These are phyloP conservation scores for Aurantiochytrium sp. DNA, from an alignment of 108 stramenopile genomes.

Conservation along the genomic window DNA sequence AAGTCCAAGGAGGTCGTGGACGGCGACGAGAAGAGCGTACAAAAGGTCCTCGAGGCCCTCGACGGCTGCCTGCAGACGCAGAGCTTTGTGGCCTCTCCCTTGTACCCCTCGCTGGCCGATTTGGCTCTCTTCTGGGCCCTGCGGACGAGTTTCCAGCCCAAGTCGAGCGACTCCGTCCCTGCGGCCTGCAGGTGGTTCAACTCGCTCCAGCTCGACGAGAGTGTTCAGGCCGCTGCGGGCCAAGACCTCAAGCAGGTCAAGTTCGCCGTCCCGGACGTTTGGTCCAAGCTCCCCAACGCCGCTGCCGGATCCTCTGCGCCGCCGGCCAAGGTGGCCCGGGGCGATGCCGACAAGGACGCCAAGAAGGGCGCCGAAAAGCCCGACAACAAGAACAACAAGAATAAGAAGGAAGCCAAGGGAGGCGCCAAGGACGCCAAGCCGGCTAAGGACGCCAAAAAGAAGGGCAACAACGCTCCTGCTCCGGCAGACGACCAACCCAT, in stretches of 20 bases:
- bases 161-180: background rate
- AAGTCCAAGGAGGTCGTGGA: background rate
- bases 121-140: background rate
- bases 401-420: background rate
- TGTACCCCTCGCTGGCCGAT: background rate
- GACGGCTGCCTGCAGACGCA: background rate
- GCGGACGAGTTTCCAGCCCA: background rate
- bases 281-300: background rate
- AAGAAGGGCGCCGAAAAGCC: background rate
- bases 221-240: background rate
- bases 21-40: background rate
- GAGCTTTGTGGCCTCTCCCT: background rate
- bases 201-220: background rate
- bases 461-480: background rate
- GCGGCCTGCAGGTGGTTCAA: background rate
- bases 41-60: background rate
- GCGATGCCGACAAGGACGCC: background rate
- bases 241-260: background rate
- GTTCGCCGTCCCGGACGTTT: background rate
- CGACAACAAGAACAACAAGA: background rate
- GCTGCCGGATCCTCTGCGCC: background rate
- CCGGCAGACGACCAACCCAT: slow-evolving; percentile 3
- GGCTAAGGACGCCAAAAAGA: background rate
- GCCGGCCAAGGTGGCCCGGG: background rate
- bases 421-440: background rate